Conservation (phyloP, 306 rosid species). For the Dryas octopetala region DNA sequence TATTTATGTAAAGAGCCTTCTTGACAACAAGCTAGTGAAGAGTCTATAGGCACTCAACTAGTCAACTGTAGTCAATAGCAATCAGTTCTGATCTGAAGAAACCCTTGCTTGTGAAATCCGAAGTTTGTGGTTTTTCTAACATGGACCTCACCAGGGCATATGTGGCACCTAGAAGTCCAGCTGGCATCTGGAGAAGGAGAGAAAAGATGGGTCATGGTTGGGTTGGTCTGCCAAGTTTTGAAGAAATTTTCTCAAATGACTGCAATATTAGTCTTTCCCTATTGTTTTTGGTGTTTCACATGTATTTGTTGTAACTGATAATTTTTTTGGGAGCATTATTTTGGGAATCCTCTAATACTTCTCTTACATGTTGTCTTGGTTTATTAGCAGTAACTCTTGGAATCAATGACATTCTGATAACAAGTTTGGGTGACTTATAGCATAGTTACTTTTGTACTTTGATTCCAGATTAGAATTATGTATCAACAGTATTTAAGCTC, state of each 20-base stretch:
- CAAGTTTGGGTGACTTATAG: background rate
- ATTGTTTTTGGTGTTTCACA: background rate
- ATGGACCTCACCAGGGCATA: constrained; percentile 2
- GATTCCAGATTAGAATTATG: background rate
- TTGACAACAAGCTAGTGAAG: background rate
- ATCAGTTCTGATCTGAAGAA: background rate
- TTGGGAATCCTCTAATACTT: background rate
- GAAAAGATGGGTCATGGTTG: too few species aligned
- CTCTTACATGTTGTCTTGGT: background rate
- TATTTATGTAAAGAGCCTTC: background rate
- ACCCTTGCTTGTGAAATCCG: background rate
- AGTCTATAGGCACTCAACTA: background rate
- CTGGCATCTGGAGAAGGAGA: background rate
- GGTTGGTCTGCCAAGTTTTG: background rate
- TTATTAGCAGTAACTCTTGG: background rate
- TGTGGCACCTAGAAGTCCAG: background rate
- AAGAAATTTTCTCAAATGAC: background rate
- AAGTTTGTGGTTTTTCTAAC: background rate
- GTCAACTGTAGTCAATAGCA: background rate
- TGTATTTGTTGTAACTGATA: background rate
- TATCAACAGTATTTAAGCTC: too few species aligned
- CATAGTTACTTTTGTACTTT: background rate
- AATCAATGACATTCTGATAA: background rate
- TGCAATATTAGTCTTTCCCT: background rate
- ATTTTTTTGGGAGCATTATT: background rate